phyloP scores from a whole-genome alignment of 768 basidiomycete species.

The Tephrocybe sp. region DNA sequence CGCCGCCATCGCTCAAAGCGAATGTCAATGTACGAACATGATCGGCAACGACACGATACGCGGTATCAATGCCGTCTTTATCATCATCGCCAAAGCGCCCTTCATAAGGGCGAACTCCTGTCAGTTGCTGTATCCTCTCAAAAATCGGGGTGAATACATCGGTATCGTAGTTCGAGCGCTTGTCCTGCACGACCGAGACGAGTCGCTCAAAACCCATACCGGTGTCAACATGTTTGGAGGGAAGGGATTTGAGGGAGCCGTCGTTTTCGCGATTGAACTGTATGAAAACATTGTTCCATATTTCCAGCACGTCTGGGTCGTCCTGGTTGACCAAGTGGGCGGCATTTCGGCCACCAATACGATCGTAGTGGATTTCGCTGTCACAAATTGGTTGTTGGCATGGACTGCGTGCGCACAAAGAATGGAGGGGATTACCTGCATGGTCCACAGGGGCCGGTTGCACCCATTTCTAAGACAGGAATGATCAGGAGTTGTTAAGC shows the following conservation, averaged over 20 bases:
- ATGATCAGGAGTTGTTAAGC: conserved; percentile 12
- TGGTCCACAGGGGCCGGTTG: conserved; percentile 96
- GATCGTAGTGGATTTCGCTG: conserved; percentile 95
- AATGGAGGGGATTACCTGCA: conserved; percentile 58
- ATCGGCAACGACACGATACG: conserved; percentile 95
- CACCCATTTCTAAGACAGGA: conserved; percentile 81
- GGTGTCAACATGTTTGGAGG: conserved; percentile 95
- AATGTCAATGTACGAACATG: conserved; percentile 95
- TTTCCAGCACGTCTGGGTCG: conserved; percentile 95
- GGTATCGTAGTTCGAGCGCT: conserved; percentile 95
- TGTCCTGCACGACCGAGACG: conserved; percentile 90
- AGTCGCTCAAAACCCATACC: conserved; percentile 99
- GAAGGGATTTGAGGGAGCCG: conserved; percentile 74
- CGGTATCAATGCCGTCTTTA: conserved; percentile 91
- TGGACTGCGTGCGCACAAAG: neutral
- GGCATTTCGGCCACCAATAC: conserved; percentile 96
- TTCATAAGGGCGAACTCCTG: conserved; percentile 81
- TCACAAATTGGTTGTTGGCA: neutral
- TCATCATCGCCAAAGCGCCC: conserved; percentile 97
- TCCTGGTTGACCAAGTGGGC: conserved; percentile 91
- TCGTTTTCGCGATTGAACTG: conserved; percentile 96
- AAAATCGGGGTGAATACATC: conserved; percentile 94
- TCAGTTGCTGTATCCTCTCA: conserved; percentile 79
- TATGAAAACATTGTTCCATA: conserved; percentile 99
- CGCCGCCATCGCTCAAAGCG: conserved; percentile 93